phyloP scores from a whole-genome alignment of 345 rosid genomes.

The Populus alba region DNA sequence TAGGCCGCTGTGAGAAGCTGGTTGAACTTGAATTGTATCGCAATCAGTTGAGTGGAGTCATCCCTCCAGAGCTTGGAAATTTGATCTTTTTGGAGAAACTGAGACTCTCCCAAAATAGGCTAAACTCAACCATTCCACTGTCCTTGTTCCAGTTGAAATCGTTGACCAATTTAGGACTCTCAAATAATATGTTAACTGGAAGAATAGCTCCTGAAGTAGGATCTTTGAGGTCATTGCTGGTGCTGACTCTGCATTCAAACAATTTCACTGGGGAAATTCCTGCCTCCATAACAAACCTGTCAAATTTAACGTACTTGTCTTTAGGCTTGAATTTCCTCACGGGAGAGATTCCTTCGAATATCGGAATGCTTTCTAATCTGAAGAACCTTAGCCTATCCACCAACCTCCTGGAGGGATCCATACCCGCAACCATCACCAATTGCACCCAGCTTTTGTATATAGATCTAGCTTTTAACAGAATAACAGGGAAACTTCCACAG shows the following conservation, averaged over 20 bases:
- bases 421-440: constrained; percentile 68
- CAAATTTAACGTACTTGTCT: constrained; percentile 57
- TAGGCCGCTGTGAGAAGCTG: constrained; percentile 57
- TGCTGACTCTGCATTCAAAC: constrained; percentile 67
- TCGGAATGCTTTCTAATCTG: constrained; percentile 65
- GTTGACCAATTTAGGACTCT: constrained; percentile 58
- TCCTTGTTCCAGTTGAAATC: constrained; percentile 53
- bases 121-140: constrained; percentile 66
- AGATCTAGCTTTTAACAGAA: constrained; percentile 38
- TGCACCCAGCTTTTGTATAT: constrained; percentile 53
- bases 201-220: constrained; percentile 52
- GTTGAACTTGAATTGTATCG: constrained; percentile 45
- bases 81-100: constrained; percentile 44
- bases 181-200: constrained; percentile 60
- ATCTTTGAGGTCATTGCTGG: constrained; percentile 47
- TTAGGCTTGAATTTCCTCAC: constrained; percentile 56
- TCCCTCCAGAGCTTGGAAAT: constrained; percentile 70
- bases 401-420: constrained; percentile 67
- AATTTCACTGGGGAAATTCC: constrained; percentile 63
- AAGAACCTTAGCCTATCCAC: constrained; percentile 45
- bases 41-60: constrained; percentile 55
- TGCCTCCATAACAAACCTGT: constrained; percentile 52
- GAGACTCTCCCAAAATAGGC: constrained; percentile 46
- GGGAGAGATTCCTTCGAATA: constrained; percentile 56
- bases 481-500: constrained; percentile 55